Percentiles rank a stretch among this genome's conserved stretches.
Evolutionary conservation across 2,329 filamentous ascomycete genomes (phyloP).

Genomic region (Aspergillus fijiensis): DNA sequence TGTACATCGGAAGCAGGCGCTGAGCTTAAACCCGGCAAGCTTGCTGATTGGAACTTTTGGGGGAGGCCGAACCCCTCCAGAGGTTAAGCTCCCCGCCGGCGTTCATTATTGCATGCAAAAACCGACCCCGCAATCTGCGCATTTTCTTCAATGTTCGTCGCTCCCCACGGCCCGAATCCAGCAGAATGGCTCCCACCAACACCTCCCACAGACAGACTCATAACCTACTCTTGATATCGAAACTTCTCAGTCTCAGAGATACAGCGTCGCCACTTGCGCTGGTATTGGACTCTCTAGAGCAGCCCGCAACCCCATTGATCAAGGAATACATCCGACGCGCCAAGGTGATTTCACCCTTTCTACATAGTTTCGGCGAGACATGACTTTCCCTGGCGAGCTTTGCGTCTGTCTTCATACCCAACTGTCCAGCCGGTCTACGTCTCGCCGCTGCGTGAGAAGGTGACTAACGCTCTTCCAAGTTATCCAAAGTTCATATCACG

Average conservation of each 20-base stretch:
- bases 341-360: constrained; percentile 54
- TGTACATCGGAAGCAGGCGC: constrained; percentile 1
- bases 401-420: background rate
- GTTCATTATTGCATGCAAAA: background rate
- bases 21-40: constrained; percentile 27
- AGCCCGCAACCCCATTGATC: constrained; percentile 69
- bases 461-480: constrained; percentile 17
- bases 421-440: too few relatives aligned
- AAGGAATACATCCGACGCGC: constrained; percentile 73
- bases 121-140: constrained; percentile 17
- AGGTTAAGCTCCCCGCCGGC: background rate
- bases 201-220: constrained; percentile 72
- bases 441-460: background rate
- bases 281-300: constrained; percentile 80
- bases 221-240: constrained; percentile 78
- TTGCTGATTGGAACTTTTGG: constrained; percentile 29
- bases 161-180: background rate
- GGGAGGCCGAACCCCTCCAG: constrained; percentile 19
- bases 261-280: constrained; percentile 83
- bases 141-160: background rate
- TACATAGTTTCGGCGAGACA: background rate
- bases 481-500: constrained; percentile 66
- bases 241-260: constrained; percentile 74
- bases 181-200: constrained; percentile 36
- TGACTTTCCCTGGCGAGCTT: background rate